These are phyloP conservation scores for Yamadazyma membranifaciens DNA, from an alignment of 1,139 yeast genomes.

Conservation along the genomic window DNA sequence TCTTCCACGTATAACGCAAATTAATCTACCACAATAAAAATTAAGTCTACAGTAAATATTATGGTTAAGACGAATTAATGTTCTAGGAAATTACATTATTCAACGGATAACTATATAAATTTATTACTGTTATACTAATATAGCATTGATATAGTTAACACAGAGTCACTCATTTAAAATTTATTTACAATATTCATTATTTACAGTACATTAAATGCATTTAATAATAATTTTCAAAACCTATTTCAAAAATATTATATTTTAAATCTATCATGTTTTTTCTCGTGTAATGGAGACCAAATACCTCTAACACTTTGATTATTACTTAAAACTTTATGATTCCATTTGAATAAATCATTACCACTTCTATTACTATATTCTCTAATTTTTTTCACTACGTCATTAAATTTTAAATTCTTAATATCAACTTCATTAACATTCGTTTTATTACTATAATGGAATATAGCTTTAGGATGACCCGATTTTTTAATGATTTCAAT, in stretches of 20 bases:
- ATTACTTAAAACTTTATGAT: conserved; percentile 71
- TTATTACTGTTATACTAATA: too few relatives aligned
- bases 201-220: not conserved
- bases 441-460: conserved; percentile 51
- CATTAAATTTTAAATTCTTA: conserved; percentile 59
- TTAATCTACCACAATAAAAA: too few relatives aligned
- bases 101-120: too few relatives aligned
- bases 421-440: conserved; percentile 41
- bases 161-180: not conserved
- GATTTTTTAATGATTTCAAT: conserved; percentile 66
- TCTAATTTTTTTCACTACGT: conserved; percentile 57
- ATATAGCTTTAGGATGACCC: conserved; percentile 82
- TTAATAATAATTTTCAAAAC: not conserved
- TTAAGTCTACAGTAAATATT: too few relatives aligned
- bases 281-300: conserved; percentile 94
- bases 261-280: conserved; percentile 64
- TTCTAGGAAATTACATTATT: too few relatives aligned
- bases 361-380: conserved; percentile 47
- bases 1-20: too few relatives aligned
- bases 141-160: too few relatives aligned
- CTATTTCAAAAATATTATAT: conserved; percentile 36
- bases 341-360: conserved; percentile 39
- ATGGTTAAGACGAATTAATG: too few relatives aligned
- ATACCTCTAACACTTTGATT: conserved; percentile 92
- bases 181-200: conserved; percentile 2